These are phyloP conservation scores for Camelina hispida DNA, from an alignment of 345 rosid species.

Conservation along the genomic window DNA sequence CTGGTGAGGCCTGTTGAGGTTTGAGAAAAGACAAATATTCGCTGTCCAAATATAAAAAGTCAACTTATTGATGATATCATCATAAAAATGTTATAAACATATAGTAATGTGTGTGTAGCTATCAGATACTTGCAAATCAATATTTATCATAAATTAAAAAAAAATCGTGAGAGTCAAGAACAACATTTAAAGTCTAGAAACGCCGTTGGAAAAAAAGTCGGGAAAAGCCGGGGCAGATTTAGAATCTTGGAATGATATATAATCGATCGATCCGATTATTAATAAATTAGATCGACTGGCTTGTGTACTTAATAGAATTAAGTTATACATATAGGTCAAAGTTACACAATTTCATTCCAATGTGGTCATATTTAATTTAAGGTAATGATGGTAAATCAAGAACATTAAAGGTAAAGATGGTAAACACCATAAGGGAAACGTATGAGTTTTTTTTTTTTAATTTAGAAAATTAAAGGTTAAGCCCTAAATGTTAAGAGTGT, in stretches of 20 bases:
- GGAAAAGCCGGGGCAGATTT: conserved; percentile 42
- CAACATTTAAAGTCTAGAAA: conserved; percentile 39
- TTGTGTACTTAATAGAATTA: not conserved
- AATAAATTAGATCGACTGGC: not conserved
- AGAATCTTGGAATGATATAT: conserved; percentile 23
- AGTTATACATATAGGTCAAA: not conserved
- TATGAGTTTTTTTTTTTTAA: not conserved
- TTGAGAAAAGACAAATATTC: conserved; percentile 35
- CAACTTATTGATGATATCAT: conserved; percentile 40
- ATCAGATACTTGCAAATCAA: conserved; percentile 21
- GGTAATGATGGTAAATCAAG: not conserved
- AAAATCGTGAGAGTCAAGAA: not conserved
- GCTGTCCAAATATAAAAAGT: conserved; percentile 26
- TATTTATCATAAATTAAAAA: not conserved
- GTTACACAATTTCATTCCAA: conserved; percentile 16
- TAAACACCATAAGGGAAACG: not conserved
- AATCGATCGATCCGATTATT: not conserved
- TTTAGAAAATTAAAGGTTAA: not conserved
- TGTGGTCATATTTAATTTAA: not conserved
- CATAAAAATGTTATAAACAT: not conserved
- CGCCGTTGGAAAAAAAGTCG: conserved; percentile 6
- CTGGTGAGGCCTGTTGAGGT: conserved; percentile 29
- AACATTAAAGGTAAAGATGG: not conserved
- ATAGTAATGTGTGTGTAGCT: conserved; percentile 18
- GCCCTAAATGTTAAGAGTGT: not conserved